phyloP scores from a whole-genome alignment of 164 flowering plant genomes.

The Kingdonia uniflora region DNA sequence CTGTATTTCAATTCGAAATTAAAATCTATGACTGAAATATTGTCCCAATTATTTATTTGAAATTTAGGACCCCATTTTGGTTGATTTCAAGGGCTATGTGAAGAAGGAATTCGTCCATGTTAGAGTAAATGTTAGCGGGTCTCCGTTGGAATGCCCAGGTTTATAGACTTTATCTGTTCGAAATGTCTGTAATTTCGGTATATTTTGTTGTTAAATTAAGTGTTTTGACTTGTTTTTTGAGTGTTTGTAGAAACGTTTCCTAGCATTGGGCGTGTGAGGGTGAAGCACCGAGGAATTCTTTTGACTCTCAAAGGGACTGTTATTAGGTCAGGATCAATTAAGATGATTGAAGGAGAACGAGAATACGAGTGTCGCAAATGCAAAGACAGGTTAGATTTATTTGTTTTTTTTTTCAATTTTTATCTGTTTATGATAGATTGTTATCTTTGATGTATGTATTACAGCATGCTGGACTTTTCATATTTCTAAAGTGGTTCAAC shows the following conservation, averaged over 20 bases:
- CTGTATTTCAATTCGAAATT: neutral
- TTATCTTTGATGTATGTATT: too few relatives aligned
- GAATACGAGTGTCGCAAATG: conserved; percentile 65
- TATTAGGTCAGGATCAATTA: conserved; percentile 72
- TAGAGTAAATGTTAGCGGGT: conserved; percentile 49
- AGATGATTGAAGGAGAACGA: conserved; percentile 94
- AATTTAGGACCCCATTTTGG: conserved; percentile 18
- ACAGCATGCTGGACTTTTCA: too few relatives aligned
- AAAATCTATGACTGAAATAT: neutral
- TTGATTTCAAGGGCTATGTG: conserved; percentile 17
- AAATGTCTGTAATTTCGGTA: too few relatives aligned
- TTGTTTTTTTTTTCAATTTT: neutral
- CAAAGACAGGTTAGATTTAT: conserved; percentile 42
- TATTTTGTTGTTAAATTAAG: too few relatives aligned
- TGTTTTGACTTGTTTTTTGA: neutral
- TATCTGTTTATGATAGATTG: neutral
- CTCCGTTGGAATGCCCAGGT: conserved; percentile 75
- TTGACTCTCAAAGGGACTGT: conserved; percentile 91
- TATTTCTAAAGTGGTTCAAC: too few relatives aligned
- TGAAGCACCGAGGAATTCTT: conserved; percentile 79
- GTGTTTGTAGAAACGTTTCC: conserved; percentile 59
- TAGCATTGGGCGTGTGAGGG: conserved; percentile 82
- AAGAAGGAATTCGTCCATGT: conserved; percentile 63
- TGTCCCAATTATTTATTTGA: neutral
- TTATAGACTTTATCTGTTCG: neutral